Evolutionary conservation across 2,329 filamentous ascomycete species (phyloP), one percentile per base, ranked within the genome.

Genomic region (Lachnum nothofagi): DNA sequence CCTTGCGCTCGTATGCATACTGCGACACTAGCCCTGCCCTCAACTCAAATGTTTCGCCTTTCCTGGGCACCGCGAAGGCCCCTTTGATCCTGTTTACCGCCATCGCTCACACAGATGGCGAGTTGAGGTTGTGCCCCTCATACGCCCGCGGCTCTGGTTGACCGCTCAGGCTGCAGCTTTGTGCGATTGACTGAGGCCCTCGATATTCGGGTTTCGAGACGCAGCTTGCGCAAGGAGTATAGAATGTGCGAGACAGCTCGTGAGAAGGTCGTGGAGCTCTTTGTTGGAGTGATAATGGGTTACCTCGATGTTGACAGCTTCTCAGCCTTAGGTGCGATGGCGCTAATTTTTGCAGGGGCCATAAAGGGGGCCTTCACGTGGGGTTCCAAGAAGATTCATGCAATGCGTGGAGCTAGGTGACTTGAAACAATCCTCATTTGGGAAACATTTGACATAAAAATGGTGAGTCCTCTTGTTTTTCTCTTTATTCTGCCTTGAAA

Each of bases 1-100:
- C 93, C 72, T 98, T 98, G 65, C 90, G 85, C 80, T 98, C 93
- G 73, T 94, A 96, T 52, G 93, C 93, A 85, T 97, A 98, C 74
- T 98, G 93, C 57, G 93, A 98, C 56, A 94, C 93, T 68, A 98
- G 76, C 33, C 93, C 93, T 56, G 91, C 89, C 68, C 93, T 86
- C 71, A 98, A 75, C 77, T 98, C 93, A 68, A 95, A 97, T 14
- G 93, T 98, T 74, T 98, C 93, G 69, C 93, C 93, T 76, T 98
- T 98, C 65, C 86, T 83, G 62, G 93, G 93, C 68, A 84, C 85
- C 68, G 88, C 85, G 70, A 98, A 95, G 64, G 91, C 93, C 71
- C 87, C 91, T 68, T 87, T 84, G 70, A 98, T 93, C 70, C 91
- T 86, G 74, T 93, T 97, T 69, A 97, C 91, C 67, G 93, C 91